Evolutionary conservation across 2,329 filamentous ascomycete genomes (phyloP).

Genomic region (Ascochyta rabiei): DNA sequence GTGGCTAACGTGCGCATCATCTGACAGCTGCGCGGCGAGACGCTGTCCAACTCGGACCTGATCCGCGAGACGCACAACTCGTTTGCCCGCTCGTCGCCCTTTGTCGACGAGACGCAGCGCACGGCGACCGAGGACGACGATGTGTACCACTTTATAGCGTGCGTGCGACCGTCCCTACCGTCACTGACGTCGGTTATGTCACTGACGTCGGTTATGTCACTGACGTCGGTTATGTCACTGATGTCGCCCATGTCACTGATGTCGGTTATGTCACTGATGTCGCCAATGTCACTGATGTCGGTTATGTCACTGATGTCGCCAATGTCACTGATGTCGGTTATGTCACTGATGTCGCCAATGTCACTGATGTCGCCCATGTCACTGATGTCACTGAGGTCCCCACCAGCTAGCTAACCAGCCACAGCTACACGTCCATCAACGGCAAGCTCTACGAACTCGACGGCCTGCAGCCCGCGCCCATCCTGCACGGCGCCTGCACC

Average conservation of each 20-base stretch:
- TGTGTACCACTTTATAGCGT: slow-evolving; percentile 94
- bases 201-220: no score
- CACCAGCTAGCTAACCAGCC: neutral
- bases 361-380: no score
- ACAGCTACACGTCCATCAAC: slow-evolving; percentile 75
- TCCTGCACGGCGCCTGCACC: slow-evolving; percentile 79
- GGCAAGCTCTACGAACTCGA: slow-evolving; percentile 91
- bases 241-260: no score
- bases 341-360: no score
- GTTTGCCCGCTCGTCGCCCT: slow-evolving; percentile 86
- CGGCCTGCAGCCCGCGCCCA: slow-evolving; percentile 89
- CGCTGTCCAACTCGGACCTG: slow-evolving; percentile 68
- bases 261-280: no score
- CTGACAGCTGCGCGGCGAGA: slow-evolving; percentile 69
- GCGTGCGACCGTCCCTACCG: slow-evolving; percentile 8
- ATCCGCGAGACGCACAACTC: slow-evolving; percentile 78
- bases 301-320: no score
- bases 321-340: no score
- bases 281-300: no score
- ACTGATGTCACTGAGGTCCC: no score
- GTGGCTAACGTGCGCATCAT: slow-evolving; percentile 7
- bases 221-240: no score
- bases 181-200: no score
- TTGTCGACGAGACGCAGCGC: slow-evolving; percentile 86
- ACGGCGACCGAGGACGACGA: slow-evolving; percentile 78